Evolutionary conservation across 2,329 filamentous ascomycete genomes (phyloP).

Genomic region (Exophiala dermatitidis): DNA sequence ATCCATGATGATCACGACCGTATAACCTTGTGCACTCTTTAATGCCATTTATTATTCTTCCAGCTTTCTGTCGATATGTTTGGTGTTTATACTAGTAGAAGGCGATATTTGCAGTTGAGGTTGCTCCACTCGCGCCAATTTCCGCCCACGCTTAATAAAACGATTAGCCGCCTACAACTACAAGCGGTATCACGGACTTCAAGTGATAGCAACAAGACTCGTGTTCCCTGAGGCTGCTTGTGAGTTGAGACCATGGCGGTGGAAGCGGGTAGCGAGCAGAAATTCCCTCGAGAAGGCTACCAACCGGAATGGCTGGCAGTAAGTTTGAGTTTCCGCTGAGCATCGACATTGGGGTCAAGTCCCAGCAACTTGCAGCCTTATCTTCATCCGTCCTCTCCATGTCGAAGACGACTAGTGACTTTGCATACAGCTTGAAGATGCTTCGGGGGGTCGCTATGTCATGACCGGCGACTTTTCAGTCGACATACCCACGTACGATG

Average conservation of each 20-base stretch:
- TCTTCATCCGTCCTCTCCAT: background rate
- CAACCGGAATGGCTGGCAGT: constrained; percentile 23
- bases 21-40: no score
- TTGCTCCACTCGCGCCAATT: no score
- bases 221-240: background rate
- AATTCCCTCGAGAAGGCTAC: constrained; percentile 18
- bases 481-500: constrained; percentile 20
- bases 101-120: no score
- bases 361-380: background rate
- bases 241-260: constrained; percentile 1
- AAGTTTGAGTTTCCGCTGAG: constrained; percentile 1
- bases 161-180: no score
- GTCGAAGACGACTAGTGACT: background rate
- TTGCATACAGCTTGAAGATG: constrained; percentile 19
- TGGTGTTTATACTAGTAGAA: no score
- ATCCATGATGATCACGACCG: background rate
- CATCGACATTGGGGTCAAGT: no score
- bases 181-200: no score
- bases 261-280: background rate
- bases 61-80: no score
- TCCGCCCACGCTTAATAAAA: no score
- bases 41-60: no score
- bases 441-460: constrained; percentile 17
- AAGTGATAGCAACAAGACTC: background rate
- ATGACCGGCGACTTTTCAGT: constrained; percentile 19